A percentile compares a stretch with the other conserved stretches of the same genome.
Conservation (phyloP, 1,284 basidiomycete species). For the Cryptococcus amylolentus region DNA sequence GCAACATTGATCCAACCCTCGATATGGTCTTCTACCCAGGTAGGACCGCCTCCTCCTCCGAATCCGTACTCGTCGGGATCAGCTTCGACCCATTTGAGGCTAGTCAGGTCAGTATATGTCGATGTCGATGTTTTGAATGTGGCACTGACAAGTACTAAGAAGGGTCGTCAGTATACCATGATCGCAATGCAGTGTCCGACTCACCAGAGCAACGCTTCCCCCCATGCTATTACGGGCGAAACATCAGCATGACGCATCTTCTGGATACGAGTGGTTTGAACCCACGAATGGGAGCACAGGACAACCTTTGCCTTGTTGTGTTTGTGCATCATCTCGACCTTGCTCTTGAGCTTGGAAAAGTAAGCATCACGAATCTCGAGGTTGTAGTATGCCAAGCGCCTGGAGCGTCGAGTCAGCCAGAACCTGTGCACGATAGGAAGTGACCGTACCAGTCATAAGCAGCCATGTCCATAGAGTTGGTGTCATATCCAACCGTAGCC, state of each 20-base stretch:
- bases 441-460: slow-evolving; percentile 72
- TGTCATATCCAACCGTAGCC: slow-evolving; percentile 84
- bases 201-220: slow-evolving; percentile 57
- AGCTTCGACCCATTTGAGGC: slow-evolving; percentile 94
- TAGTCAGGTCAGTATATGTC: slow-evolving; percentile 38
- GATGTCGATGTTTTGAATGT: slow-evolving; percentile 36
- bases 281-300: slow-evolving; percentile 69
- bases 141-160: slow-evolving; percentile 41
- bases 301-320: slow-evolving; percentile 79
- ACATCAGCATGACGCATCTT: neutral
- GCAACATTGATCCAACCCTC: slow-evolving; percentile 79
- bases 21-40: slow-evolving; percentile 90
- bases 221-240: slow-evolving; percentile 65
- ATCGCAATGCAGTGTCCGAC: slow-evolving; percentile 3
- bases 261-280: neutral
- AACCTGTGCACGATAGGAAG: neutral
- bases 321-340: slow-evolving; percentile 75
- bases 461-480: slow-evolving; percentile 80
- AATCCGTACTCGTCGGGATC: slow-evolving; percentile 56
- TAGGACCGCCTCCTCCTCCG: slow-evolving; percentile 73
- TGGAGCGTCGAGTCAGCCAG: slow-evolving; percentile 11
- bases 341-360: slow-evolving; percentile 79
- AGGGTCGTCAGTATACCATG: slow-evolving; percentile 5
- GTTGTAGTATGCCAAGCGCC: slow-evolving; percentile 82
- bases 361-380: slow-evolving; percentile 87